Evolutionary conservation across 495 filamentous ascomycete species (phyloP).

Genomic region (Penicillium goetzii): DNA sequence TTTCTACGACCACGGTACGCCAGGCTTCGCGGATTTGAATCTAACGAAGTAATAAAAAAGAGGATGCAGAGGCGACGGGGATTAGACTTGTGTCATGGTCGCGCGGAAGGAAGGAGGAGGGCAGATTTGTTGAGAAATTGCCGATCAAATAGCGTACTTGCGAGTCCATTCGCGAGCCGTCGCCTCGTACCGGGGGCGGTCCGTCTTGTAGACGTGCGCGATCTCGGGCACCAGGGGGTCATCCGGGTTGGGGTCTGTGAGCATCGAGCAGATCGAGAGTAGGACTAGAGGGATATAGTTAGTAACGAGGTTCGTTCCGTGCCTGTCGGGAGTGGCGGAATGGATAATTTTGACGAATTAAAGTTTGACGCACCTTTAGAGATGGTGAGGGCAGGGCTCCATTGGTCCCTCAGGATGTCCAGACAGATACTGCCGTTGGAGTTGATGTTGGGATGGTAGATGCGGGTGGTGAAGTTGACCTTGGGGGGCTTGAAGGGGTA

Average conservation of each 20-base stretch:
- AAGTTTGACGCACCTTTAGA: constrained; percentile 77
- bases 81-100: constrained; percentile 25
- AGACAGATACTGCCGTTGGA: constrained; percentile 99
- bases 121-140: constrained; percentile 33
- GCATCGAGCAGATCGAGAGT: constrained; percentile 99
- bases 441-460: constrained; percentile 99
- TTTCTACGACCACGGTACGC: constrained; percentile 55
- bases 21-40: constrained; percentile 49
- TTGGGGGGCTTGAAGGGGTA: constrained; percentile 99
- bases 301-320: constrained; percentile 12
- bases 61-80: constrained; percentile 40
- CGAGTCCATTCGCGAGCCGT: constrained; percentile 98
- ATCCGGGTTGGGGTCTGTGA: constrained; percentile 98
- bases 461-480: constrained; percentile 99
- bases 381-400: constrained; percentile 97
- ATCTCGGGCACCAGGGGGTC: constrained; percentile 98
- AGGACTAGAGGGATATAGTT: constrained; percentile 62
- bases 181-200: constrained; percentile 90
- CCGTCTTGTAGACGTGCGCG: constrained; percentile 99
- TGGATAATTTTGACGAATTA: not conserved
- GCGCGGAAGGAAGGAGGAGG: constrained; percentile 11
- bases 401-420: constrained; percentile 97
- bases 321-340: no score
- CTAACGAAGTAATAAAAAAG: constrained; percentile 38
- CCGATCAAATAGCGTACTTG: constrained; percentile 85